phyloP scores from a whole-genome alignment of 1,284 basidiomycete species.

The Moesziomyces aphidis region DNA sequence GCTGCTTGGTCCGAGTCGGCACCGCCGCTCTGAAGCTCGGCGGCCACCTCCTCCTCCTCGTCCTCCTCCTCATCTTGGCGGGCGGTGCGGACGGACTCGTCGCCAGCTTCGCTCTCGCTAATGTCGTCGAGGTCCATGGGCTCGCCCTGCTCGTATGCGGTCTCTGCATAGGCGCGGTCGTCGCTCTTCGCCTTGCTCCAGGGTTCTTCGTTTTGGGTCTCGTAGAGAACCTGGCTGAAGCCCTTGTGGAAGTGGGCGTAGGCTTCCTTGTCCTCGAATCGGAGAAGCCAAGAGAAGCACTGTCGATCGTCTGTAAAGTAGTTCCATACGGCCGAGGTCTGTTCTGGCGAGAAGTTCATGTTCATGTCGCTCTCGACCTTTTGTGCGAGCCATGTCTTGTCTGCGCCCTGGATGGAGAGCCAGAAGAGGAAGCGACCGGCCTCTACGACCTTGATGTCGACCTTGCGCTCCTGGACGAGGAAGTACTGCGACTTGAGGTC shows the following conservation, averaged over 20 bases:
- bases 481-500: constrained; percentile 79
- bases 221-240: constrained; percentile 83
- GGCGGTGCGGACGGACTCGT: constrained; percentile 42
- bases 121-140: constrained; percentile 75
- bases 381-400: constrained; percentile 74
- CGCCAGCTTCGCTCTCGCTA: constrained; percentile 52
- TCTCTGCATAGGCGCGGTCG: constrained; percentile 75
- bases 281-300: constrained; percentile 85
- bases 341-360: constrained; percentile 61
- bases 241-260: constrained; percentile 77
- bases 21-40: constrained; percentile 50
- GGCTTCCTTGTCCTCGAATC: constrained; percentile 75
- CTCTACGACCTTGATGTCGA: constrained; percentile 78
- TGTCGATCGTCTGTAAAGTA: constrained; percentile 72
- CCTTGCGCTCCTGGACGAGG: constrained; percentile 76
- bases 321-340: constrained; percentile 85
- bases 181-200: constrained; percentile 78
- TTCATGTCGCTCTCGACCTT: constrained; percentile 74
- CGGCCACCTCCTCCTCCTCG: constrained; percentile 74
- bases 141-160: constrained; percentile 77
- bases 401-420: constrained; percentile 72
- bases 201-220: constrained; percentile 79
- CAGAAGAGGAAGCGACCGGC: constrained; percentile 73
- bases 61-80: constrained; percentile 70
- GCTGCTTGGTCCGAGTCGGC: constrained; percentile 16